Base-by-base conservation (phyloP, 306 rosid species). In the Sicyos edulis region DNA sequence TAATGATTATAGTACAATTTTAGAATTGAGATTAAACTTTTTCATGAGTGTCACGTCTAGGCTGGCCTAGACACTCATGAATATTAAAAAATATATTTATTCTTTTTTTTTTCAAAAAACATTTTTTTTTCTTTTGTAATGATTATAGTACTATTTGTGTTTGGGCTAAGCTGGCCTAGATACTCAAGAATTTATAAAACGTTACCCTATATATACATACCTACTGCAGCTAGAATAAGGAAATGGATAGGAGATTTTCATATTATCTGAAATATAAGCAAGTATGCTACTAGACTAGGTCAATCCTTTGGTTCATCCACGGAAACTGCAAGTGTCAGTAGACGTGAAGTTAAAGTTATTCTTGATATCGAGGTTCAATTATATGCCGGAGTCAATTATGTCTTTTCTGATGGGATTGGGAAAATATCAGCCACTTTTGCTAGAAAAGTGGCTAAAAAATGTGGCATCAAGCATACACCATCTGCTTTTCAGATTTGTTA, bases 231-330 rank as follows among this genome's bases (percentile, higher is more conserved):
- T 16, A 6, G 0, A 40, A 92, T 92, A 75, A 83, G 96, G 80
- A 6, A 14, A 6, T 78, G 86, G 88, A 86, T 92, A 95, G 97
- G 97, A 56, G 20, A 85, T 61, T 92, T 92, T 81, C 6, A 80
- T 20, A 13, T 2, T 24, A 92, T 92, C 73, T 84, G 57, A 83
- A 92, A 92, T 80, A 95, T 92, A 62, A 96, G 96, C 14, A 92
- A 89, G 72, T 92, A 86, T 79, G 97, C 97, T 72, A 96, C 97
- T 44, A 85, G 97, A 71, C 79, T 89, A 51, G 97, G 96, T 10
- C 97, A 89, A 76, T 92, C 97, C 24, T 88, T 92, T 77, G 85
- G 96, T 67, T 89, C 97, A n/a, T 92, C 97, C 44, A 86, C 91
- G 3, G 96, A 92, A 84, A 85, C 96, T 54, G 75, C 81, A 9